Conservation (phyloP, 164 flowering plant species). For the Annona squamosa region DNA sequence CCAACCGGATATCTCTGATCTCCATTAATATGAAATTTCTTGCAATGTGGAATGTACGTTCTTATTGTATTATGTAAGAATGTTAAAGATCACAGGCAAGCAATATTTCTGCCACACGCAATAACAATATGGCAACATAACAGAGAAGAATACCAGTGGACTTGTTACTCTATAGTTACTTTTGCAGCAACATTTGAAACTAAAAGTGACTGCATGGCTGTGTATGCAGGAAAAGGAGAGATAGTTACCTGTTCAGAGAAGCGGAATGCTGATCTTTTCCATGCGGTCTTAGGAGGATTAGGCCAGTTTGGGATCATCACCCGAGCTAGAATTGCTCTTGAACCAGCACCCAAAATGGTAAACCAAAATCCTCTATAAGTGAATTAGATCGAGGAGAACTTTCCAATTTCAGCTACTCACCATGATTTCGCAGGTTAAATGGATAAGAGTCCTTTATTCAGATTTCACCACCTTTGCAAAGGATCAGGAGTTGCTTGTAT, state of each 20-base stretch:
- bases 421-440: constrained; percentile 56
- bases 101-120: not conserved
- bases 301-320: constrained; percentile 97
- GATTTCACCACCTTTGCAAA: constrained; percentile 57
- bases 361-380: constrained; percentile 1
- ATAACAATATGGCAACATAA: not conserved
- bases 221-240: constrained; percentile 85
- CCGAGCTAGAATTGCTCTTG: constrained; percentile 69
- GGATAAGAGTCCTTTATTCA: constrained; percentile 77
- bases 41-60: not conserved
- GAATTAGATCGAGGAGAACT: not conserved
- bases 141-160: not conserved
- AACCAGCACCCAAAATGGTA: constrained; percentile 77
- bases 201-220: not conserved
- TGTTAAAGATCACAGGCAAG: not conserved
- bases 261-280: constrained; percentile 64
- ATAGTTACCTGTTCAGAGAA: constrained; percentile 57
- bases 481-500: constrained; percentile 80
- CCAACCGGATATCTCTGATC: not conserved
- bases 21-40: too few relatives aligned
- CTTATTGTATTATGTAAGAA: not conserved
- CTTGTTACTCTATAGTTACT: not conserved
- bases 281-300: constrained; percentile 79
- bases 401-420: not conserved
- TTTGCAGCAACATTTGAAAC: not conserved